Base-by-base conservation (phyloP, 108 stramenopile genomes). In the Discostella pseudostelligera region DNA sequence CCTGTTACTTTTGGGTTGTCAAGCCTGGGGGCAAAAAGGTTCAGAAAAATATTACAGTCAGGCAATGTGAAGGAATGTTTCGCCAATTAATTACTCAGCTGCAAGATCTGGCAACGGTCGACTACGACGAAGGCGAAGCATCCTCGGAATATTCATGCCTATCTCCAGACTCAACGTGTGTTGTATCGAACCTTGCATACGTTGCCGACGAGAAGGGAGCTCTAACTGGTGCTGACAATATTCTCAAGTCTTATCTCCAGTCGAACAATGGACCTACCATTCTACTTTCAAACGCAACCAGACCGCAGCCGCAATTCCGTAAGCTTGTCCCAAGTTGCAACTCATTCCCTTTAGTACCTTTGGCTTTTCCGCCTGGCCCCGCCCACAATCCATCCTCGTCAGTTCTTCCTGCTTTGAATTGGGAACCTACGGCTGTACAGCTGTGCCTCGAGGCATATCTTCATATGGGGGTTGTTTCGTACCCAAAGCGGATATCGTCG, bases 381-480 rank as follows among this genome's bases (percentile, higher is more conserved):
- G 85, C 83, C 13, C 92, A 93, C 67, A 89, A 89, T 62, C 87
- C 92, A 39, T 83, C 79, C 9, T 87, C 78, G 26, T 76, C 86
- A 3, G 67, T 80, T 11, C 87, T 94, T 39, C 96, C 96, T 13
- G 71, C 96, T 20, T 65, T 97, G 21, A 88, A 94, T 60, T 97
- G 97, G 97, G 95, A 95, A 67, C 79, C 84, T 39, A 85, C 83
- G n/a, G 90, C 88, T 10, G 83, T 91, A 19, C 90, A 95, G 58
- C 59, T 91, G 12, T 81, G 78, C 39, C 56, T 92, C 19, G 86
- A 91, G 67, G 81, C 86, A 19, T 96, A 86, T 65, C 68, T 95
- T 39, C 82, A 88, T 70, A 84, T 82, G 85, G 70, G 68, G 24
- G 85, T 93, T 51, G 81, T 86, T 1, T 95, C 96, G 24, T 96